Percentiles rank a stretch among this genome's conserved stretches.
These are phyloP conservation scores for Pistacia vera DNA, from an alignment of 345 rosid species.

Conservation along the genomic window DNA sequence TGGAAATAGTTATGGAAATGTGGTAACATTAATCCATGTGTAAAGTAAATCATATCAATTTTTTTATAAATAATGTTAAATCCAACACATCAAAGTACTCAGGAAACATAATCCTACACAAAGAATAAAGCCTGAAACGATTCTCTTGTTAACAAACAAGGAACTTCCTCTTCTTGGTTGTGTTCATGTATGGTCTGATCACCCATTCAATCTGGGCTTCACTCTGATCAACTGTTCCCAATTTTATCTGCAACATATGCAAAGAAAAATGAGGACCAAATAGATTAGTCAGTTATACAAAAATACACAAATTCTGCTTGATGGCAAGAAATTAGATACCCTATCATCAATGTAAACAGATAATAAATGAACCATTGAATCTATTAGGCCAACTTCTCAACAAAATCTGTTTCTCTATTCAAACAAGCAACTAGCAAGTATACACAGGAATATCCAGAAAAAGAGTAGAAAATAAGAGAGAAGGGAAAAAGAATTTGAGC, in stretches of 20 bases:
- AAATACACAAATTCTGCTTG: not conserved
- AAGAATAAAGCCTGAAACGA: not conserved
- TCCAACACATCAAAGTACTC: not conserved
- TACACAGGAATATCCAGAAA: not conserved
- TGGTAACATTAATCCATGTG: too few relatives aligned
- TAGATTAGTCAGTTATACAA: not conserved
- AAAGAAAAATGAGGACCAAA: not conserved
- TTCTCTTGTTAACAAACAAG: conserved; percentile 46
- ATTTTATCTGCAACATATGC: conserved; percentile 52
- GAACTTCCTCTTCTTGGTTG: conserved; percentile 60
- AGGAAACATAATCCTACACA: not conserved
- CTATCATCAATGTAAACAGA: not conserved
- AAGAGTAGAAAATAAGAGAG: not conserved
- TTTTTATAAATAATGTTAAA: not conserved
- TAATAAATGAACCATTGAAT: not conserved
- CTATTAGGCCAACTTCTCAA: not conserved
- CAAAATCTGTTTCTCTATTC: too few relatives aligned
- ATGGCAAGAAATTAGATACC: too few relatives aligned
- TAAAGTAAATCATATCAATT: too few relatives aligned
- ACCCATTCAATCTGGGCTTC: conserved; percentile 91
- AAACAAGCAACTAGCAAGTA: too few relatives aligned
- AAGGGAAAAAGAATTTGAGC: not conserved
- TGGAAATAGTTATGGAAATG: too few relatives aligned
- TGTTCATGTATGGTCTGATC: conserved; percentile 84
- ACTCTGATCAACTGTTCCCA: conserved; percentile 82